A percentile compares a stretch with the other conserved stretches of the same genome.
Evolutionary conservation across 1,139 yeast genomes (phyloP).

Genomic region (Debaryomyces udenii): DNA sequence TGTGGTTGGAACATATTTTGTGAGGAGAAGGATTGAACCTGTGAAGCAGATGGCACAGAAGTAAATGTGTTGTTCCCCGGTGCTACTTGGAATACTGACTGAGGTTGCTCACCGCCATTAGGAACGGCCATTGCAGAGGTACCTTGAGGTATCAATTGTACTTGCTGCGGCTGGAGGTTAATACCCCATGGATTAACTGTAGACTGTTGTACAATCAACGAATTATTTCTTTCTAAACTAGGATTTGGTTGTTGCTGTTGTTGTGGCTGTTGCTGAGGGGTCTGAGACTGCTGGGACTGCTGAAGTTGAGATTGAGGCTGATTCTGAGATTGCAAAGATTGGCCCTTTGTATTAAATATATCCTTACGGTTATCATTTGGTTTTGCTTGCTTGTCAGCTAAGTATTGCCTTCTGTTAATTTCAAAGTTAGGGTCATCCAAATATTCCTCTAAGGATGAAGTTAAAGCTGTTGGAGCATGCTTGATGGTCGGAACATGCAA

Average conservation of each 20-base stretch:
- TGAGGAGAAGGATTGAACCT: conserved; percentile 14
- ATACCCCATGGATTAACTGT: conserved; percentile 51
- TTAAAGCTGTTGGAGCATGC: conserved; percentile 95
- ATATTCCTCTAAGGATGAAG: conserved; percentile 85
- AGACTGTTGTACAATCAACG: conserved; percentile 45
- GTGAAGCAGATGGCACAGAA: conserved; percentile 17
- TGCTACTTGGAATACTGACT: background rate
- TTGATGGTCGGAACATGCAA: conserved; percentile 92
- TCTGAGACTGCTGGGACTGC: conserved; percentile 17
- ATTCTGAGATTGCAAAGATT: conserved; percentile 3
- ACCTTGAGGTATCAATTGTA: conserved; percentile 1
- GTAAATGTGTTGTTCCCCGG: conserved; percentile 6
- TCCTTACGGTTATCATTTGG: background rate
- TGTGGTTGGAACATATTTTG: conserved; percentile 6
- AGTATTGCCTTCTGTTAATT: conserved; percentile 72
- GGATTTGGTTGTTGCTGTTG: conserved; percentile 16
- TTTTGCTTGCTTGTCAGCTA: conserved; percentile 53
- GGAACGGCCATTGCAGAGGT: background rate
- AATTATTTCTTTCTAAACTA: conserved; percentile 26
- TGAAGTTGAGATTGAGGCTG: conserved; percentile 14
- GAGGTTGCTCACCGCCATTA: conserved; percentile 12
- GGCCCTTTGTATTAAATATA: background rate
- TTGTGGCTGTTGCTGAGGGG: conserved; percentile 15
- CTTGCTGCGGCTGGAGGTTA: conserved; percentile 16
- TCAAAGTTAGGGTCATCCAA: conserved; percentile 86